Conservation (phyloP, 2,329 filamentous ascomycete species). For the Ambrosiella xylebori region DNA sequence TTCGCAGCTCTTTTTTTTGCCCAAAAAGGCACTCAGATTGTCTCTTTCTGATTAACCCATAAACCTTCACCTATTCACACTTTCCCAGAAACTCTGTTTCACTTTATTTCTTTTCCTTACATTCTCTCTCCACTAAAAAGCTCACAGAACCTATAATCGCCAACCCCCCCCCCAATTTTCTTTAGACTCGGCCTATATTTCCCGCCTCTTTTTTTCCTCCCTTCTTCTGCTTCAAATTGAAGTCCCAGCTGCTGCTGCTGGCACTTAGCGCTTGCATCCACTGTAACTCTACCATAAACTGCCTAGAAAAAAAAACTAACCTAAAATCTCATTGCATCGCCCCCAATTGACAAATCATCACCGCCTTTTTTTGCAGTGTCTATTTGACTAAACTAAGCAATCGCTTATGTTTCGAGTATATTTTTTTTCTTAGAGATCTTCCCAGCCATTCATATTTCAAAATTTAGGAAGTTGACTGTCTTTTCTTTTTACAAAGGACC, state of each 20-base stretch:
- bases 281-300: not conserved
- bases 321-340: not conserved
- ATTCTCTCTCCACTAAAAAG: constrained; percentile 1
- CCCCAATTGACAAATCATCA: not conserved
- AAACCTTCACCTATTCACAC: not conserved
- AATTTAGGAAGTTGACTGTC: not conserved
- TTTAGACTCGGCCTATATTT: no score
- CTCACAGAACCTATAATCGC: constrained; percentile 2
- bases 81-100: not conserved
- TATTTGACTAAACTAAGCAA: not conserved
- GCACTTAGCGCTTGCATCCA: constrained; percentile 4
- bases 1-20: no score
- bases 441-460: constrained; percentile 1
- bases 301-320: not conserved
- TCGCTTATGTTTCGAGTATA: not conserved
- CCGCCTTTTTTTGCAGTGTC: not conserved
- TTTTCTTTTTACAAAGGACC: not conserved
- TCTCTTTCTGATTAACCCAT: no score
- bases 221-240: not conserved
- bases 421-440: not conserved
- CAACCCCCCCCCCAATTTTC: not conserved
- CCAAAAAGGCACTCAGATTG: no score
- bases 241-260: constrained; percentile 1
- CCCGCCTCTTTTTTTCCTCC: not conserved
- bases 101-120: constrained; percentile 3